Evolutionary conservation across 73 alveolate species (phyloP), one percentile per base, ranked within the genome.

Genomic region (Paraurostyla sp.): DNA sequence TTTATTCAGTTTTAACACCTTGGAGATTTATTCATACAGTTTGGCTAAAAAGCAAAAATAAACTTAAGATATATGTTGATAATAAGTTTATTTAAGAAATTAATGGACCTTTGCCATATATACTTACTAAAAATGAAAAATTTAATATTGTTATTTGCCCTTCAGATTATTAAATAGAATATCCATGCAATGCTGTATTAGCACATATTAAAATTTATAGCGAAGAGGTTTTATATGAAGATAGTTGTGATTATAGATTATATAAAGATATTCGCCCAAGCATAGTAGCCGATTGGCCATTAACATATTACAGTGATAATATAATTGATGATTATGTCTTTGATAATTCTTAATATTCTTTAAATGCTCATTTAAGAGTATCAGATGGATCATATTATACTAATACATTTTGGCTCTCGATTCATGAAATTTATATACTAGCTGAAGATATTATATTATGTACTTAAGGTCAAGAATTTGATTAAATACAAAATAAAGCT

Each of bases 201-300:
- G 82, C 82, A 11, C 25, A 65, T 6, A 65, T 65, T 15, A 65
- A 40, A 35, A 38, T 65, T 11, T 40, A 65, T 65, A 65, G 41
- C 15, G 25, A 65, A 7, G 35, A 38, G 15, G 46, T 65, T 38
- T 29, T 9, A 2, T 65, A 11, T 65, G 32, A 22, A 23, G 41
- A 65, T 65, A n/a, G 7, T 4, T 65, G 82, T 40, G 11, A 15
- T 9, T 65, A 65, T 22, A 32, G 82, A 6, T 2, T 65, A 35
- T 32, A 16, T 38, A 65, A 35, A 35, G 82, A 65, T 3, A 33
- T 65, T 9, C 13, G 60, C 18, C 23, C 15, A 15, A 18, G 23
- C 1, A 11, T 65, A 40, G 7, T 65, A 6, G 56, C 82, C 13
- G 82, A 65, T 65, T 65, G 82, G 82, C 82, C 82, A 15, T 65